phyloP scores from a whole-genome alignment of 148 eudicot genomes.

The Limonium bicolor region DNA sequence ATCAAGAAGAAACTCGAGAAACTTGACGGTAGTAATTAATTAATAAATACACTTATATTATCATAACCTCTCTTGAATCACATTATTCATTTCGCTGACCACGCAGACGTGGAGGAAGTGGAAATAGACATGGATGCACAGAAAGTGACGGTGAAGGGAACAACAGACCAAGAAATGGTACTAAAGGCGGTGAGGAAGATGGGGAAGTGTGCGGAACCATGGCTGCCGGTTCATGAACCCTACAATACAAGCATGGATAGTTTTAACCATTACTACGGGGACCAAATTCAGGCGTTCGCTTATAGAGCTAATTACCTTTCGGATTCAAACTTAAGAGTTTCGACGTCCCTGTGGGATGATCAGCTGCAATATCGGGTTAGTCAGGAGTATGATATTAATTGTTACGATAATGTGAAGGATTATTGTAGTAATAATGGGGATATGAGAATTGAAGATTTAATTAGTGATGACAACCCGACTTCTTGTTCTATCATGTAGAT shows the following conservation, averaged over 20 bases:
- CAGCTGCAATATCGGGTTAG: too few relatives aligned
- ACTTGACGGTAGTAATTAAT: neutral
- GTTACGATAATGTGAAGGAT: too few relatives aligned
- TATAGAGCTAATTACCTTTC: too few relatives aligned
- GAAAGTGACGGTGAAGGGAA: neutral
- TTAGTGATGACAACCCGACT: too few relatives aligned
- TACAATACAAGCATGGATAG: neutral
- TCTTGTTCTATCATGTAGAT: too few relatives aligned
- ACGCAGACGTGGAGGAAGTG: slow-evolving; percentile 1
- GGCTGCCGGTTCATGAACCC: neutral
- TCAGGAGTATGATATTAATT: too few relatives aligned
- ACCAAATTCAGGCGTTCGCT: too few relatives aligned
- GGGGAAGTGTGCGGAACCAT: slow-evolving; percentile 4
- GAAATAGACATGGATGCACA: slow-evolving; percentile 1
- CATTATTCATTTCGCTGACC: too few relatives aligned
- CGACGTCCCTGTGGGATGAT: too few relatives aligned
- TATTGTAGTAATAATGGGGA: too few relatives aligned
- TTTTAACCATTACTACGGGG: slow-evolving; percentile 2
- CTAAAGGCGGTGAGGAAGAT: slow-evolving; percentile 1
- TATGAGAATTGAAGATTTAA: too few relatives aligned
- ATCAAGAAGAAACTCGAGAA: slow-evolving; percentile 6
- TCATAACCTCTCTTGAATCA: neutral
- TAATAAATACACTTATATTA: neutral
- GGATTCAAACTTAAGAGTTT: too few relatives aligned
- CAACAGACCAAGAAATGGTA: neutral